phyloP scores from a whole-genome alignment of 495 filamentous ascomycete genomes.

The Penicillium riverlandense region DNA sequence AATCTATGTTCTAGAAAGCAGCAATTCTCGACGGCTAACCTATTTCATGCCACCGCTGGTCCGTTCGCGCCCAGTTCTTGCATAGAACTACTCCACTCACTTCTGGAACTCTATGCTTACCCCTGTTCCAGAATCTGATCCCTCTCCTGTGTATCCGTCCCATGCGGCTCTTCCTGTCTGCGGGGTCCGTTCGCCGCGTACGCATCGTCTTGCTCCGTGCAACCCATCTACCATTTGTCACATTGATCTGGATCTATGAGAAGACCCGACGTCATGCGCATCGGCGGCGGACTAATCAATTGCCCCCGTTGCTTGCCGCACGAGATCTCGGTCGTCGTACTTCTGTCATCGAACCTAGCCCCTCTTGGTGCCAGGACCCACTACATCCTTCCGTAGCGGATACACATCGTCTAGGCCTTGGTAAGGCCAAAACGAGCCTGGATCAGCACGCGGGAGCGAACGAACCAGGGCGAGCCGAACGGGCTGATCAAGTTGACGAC shows the following conservation, averaged over 20 bases:
- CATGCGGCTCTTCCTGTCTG: slow-evolving; percentile 65
- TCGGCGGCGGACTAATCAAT: slow-evolving; percentile 18
- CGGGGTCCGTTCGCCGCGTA: slow-evolving; percentile 60
- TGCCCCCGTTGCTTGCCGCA: slow-evolving; percentile 14
- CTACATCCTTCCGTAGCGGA: slow-evolving; percentile 20
- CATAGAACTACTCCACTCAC: neutral
- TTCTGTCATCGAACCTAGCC: slow-evolving; percentile 18
- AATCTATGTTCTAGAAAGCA: slow-evolving; percentile 71
- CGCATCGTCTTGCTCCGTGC: slow-evolving; percentile 74
- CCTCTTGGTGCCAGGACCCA: slow-evolving; percentile 24
- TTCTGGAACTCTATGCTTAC: slow-evolving; percentile 18
- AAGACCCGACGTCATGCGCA: slow-evolving; percentile 24
- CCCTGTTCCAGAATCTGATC: slow-evolving; percentile 62
- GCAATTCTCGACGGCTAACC: slow-evolving; percentile 68
- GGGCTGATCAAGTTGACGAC: slow-evolving; percentile 13
- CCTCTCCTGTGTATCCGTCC: slow-evolving; percentile 79
- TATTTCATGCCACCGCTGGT: slow-evolving; percentile 68
- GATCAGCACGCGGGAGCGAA: slow-evolving; percentile 15
- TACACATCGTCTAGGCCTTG: slow-evolving; percentile 12
- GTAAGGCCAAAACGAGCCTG: slow-evolving; percentile 12
- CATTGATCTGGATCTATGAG: slow-evolving; percentile 56
- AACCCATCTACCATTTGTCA: slow-evolving; percentile 59
- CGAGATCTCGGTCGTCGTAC: slow-evolving; percentile 10
- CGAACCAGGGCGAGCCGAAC: slow-evolving; percentile 11
- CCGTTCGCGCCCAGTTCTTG: slow-evolving; percentile 16